Evolutionary conservation across 139 green algal genomes (phyloP).

Genomic region (Mesotaenium endlicherianum): DNA sequence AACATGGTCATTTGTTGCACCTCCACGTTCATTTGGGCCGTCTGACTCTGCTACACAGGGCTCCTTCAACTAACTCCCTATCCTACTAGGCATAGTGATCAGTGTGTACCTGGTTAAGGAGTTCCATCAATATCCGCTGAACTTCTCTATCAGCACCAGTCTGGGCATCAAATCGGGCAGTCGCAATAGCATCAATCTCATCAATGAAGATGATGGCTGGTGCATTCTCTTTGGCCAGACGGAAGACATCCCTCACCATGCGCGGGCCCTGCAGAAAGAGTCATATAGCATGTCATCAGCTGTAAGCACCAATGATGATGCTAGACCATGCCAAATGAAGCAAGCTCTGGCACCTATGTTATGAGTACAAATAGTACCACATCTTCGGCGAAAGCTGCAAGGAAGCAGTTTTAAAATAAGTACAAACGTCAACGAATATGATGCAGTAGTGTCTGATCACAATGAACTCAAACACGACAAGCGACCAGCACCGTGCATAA

Average conservation of each 20-base stretch:
- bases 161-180: constrained; percentile 96
- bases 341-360: too few relatives aligned
- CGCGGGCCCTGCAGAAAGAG: constrained; percentile 74
- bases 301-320: not conserved
- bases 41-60: not conserved
- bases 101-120: constrained; percentile 84
- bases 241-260: constrained; percentile 95
- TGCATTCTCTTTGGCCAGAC: constrained; percentile 89
- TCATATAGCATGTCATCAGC: not conserved
- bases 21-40: not conserved
- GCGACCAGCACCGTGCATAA: too few relatives aligned
- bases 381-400: too few relatives aligned
- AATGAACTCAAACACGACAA: too few relatives aligned
- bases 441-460: too few relatives aligned
- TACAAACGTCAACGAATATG: too few relatives aligned
- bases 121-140: constrained; percentile 99
- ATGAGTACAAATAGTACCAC: too few relatives aligned
- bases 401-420: too few relatives aligned
- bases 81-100: not conserved
- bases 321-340: too few relatives aligned
- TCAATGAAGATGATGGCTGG: constrained; percentile 99
- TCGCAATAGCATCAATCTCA: constrained; percentile 98
- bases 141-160: constrained; percentile 94
- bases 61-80: not conserved
- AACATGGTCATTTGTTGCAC: not conserved